Conservation (phyloP, 129 eudicot species). For the Rutidosis leptorrhynchoides region DNA sequence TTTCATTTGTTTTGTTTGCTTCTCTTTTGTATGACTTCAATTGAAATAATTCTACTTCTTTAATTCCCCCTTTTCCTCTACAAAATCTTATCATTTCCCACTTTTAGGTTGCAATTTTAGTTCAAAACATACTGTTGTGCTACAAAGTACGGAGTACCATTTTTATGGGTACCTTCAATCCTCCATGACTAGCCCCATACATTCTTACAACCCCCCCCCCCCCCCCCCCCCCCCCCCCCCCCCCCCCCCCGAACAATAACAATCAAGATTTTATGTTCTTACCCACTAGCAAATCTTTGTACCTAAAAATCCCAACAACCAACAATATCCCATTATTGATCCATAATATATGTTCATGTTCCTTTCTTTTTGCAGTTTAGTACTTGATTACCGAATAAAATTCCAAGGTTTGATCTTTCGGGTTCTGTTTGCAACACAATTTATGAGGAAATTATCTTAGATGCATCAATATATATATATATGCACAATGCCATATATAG, state of each 20-base stretch:
- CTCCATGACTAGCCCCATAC: slow-evolving; percentile 64
- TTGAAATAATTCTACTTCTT: slow-evolving; percentile 24
- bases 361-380: slow-evolving; percentile 10
- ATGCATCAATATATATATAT: too few species aligned
- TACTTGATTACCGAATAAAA: neutral
- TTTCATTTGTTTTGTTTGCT: slow-evolving; percentile 13
- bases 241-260: slow-evolving; percentile 44
- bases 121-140: slow-evolving; percentile 33
- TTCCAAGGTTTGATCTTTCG: neutral
- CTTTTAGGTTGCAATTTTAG: slow-evolving; percentile 53
- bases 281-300: slow-evolving; percentile 38
- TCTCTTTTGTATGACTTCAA: slow-evolving; percentile 10
- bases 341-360: slow-evolving; percentile 19
- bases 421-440: neutral
- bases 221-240: too few species aligned
- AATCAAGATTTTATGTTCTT: slow-evolving; percentile 30
- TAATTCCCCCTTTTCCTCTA: slow-evolving; percentile 36
- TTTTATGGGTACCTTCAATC: slow-evolving; percentile 36
- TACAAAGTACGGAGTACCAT: slow-evolving; percentile 36
- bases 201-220: too few species aligned
- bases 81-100: slow-evolving; percentile 53
- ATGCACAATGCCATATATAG: too few species aligned
- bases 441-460: neutral
- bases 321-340: slow-evolving; percentile 19
- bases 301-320: slow-evolving; percentile 29